Conservation (phyloP, 2,329 filamentous ascomycete species). For the Pyrenophora tritici-repentis region DNA sequence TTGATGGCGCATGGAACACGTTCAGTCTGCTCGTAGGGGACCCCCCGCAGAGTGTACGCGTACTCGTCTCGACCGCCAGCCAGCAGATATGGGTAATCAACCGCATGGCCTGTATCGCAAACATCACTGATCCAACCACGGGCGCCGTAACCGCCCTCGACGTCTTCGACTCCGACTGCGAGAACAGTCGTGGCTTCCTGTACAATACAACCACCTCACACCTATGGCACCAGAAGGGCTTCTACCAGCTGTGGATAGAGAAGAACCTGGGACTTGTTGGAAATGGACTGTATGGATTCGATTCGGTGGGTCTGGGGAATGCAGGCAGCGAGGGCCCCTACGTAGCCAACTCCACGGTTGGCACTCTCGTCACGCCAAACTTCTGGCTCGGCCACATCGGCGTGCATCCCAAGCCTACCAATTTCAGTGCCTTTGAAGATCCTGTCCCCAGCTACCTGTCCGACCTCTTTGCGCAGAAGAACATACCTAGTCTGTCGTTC, state of each 20-base stretch:
- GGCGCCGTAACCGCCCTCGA: constrained; percentile 26
- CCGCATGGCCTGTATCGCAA: constrained; percentile 36
- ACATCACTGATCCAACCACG: constrained; percentile 54
- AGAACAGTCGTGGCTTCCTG: constrained; percentile 61
- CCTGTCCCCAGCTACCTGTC: constrained; percentile 60
- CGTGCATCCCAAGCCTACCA: constrained; percentile 56
- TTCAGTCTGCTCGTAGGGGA: constrained; percentile 64
- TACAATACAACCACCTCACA: constrained; percentile 61
- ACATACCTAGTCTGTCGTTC: constrained; percentile 73
- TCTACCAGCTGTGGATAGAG: constrained; percentile 64
- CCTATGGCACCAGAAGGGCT: constrained; percentile 64
- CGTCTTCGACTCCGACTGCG: constrained; percentile 51
- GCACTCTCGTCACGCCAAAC: constrained; percentile 46
- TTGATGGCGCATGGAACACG: constrained; percentile 65
- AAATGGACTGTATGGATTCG: constrained; percentile 69
- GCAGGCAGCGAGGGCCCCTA: constrained; percentile 48
- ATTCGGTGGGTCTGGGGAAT: constrained; percentile 50
- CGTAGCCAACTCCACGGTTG: constrained; percentile 51
- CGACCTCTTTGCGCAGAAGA: constrained; percentile 58
- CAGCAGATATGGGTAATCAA: constrained; percentile 73
- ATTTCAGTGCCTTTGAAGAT: constrained; percentile 58
- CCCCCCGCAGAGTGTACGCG: constrained; percentile 59
- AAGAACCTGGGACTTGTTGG: constrained; percentile 61
- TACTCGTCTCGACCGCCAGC: constrained; percentile 68
- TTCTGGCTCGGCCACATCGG: constrained; percentile 56